These are phyloP conservation scores for Fusarium newnesense DNA, from an alignment of 2,329 filamentous ascomycete genomes.

Conservation along the genomic window DNA sequence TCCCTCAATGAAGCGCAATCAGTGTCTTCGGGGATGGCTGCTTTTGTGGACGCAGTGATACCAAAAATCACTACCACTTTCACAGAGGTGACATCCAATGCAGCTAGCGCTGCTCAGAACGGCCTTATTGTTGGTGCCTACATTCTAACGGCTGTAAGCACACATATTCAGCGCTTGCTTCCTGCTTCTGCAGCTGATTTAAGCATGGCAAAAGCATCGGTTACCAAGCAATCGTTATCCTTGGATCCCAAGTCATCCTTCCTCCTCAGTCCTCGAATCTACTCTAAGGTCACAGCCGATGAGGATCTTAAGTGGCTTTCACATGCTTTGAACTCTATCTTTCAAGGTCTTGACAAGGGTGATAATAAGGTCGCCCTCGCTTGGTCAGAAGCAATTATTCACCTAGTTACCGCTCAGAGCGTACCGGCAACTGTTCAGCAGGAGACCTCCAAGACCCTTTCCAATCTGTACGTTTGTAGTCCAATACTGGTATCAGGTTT, in stretches of 20 bases:
- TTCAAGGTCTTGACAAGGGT: slow-evolving; percentile 63
- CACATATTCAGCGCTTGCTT: slow-evolving; percentile 63
- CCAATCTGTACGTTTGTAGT: slow-evolving; percentile 70
- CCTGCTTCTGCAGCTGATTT: slow-evolving; percentile 61
- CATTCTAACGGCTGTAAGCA: slow-evolving; percentile 73
- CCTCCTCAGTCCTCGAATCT: slow-evolving; percentile 84
- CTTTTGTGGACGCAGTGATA: slow-evolving; percentile 64
- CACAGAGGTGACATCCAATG: slow-evolving; percentile 81
- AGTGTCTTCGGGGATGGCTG: slow-evolving; percentile 55
- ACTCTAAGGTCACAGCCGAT: slow-evolving; percentile 78
- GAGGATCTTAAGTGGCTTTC: slow-evolving; percentile 84
- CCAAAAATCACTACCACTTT: slow-evolving; percentile 74
- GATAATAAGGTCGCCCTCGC: slow-evolving; percentile 65
- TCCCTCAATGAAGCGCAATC: slow-evolving; percentile 57
- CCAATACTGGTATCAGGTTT: slow-evolving; percentile 69
- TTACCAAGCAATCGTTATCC: slow-evolving; percentile 73
- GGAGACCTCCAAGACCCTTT: slow-evolving; percentile 69
- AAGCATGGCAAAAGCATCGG: slow-evolving; percentile 65
- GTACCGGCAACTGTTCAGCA: slow-evolving; percentile 72
- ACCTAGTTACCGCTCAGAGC: slow-evolving; percentile 72
- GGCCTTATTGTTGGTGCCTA: slow-evolving; percentile 85
- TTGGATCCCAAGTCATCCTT: slow-evolving; percentile 87
- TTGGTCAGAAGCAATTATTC: slow-evolving; percentile 91
- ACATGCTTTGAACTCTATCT: slow-evolving; percentile 73
- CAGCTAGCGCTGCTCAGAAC: slow-evolving; percentile 80